phyloP scores from a whole-genome alignment of 164 flowering plant genomes.

The Kalanchoe fedtschenkoi region DNA sequence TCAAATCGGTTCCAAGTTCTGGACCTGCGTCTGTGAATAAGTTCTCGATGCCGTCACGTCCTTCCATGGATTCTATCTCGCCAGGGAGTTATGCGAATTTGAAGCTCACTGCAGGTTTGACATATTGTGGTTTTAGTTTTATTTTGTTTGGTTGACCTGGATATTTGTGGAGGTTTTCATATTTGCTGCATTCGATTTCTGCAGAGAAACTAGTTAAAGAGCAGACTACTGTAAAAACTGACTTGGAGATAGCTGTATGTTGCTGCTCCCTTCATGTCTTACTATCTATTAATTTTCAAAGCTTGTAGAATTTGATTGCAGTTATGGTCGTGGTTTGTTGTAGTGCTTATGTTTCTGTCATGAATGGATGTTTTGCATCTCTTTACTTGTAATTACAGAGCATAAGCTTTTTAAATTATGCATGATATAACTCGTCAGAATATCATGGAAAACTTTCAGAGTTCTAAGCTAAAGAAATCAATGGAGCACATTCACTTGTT shows the following conservation, averaged over 20 bases:
- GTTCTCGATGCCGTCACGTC: too few species aligned
- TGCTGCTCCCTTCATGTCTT: slow-evolving; percentile 1
- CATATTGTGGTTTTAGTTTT: too few species aligned
- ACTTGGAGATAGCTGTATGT: slow-evolving; percentile 88
- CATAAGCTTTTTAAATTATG: neutral
- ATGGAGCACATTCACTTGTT: slow-evolving; percentile 48
- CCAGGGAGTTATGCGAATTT: too few species aligned
- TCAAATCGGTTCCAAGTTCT: too few species aligned
- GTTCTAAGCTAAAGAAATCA: slow-evolving; percentile 67
- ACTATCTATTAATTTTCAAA: neutral
- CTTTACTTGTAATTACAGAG: neutral
- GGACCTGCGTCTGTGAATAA: too few species aligned
- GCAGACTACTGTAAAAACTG: slow-evolving; percentile 83
- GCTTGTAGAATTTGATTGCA: neutral
- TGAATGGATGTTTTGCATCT: neutral
- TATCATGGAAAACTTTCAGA: slow-evolving; percentile 30
- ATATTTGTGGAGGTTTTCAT: slow-evolving; percentile 1
- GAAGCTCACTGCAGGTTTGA: too few species aligned
- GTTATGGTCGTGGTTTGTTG: too few species aligned
- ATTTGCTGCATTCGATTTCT: slow-evolving; percentile 13
- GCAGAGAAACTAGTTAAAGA: slow-evolving; percentile 91
- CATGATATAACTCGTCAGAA: neutral
- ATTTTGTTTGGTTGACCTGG: neutral
- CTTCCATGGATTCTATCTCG: too few species aligned
- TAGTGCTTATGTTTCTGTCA: neutral